Percentiles rank a stretch among this genome's conserved stretches.
Evolutionary conservation across 2,329 filamentous ascomycete species (phyloP).

Genomic region (Zymoseptoria ardabiliae): DNA sequence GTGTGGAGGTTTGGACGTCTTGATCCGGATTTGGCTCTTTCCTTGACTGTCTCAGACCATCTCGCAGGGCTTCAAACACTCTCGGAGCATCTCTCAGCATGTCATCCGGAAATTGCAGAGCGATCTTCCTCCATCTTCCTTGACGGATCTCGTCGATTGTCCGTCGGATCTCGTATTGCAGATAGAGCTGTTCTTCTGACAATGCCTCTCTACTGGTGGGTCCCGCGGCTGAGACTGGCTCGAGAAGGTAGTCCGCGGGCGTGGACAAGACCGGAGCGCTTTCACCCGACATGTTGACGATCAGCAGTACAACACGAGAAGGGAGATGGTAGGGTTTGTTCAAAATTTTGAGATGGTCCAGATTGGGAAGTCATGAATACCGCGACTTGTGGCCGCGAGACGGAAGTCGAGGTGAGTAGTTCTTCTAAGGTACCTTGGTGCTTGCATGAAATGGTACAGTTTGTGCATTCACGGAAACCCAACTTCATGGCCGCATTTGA

Average conservation of each 20-base stretch:
- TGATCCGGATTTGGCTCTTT: not conserved
- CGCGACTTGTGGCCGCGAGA: not conserved
- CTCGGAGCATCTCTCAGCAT: slow-evolving; percentile 83
- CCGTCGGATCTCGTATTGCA: slow-evolving; percentile 77
- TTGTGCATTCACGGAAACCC: too few relatives aligned
- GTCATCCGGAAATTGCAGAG: slow-evolving; percentile 89
- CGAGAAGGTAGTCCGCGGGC: slow-evolving; percentile 54
- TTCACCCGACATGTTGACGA: slow-evolving; percentile 8
- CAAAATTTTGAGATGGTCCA: not conserved
- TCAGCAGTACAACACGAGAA: not conserved
- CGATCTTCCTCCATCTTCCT: slow-evolving; percentile 67
- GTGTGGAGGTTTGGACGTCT: not conserved
- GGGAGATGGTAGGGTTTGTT: not conserved
- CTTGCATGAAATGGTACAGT: too few relatives aligned
- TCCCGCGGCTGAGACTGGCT: slow-evolving; percentile 39
- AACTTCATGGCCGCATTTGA: too few relatives aligned
- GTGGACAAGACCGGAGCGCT: slow-evolving; percentile 54
- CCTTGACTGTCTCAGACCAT: slow-evolving; percentile 35
- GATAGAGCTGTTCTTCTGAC: slow-evolving; percentile 61
- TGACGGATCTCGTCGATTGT: slow-evolving; percentile 69
- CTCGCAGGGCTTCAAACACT: slow-evolving; percentile 61
- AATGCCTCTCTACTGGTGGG: slow-evolving; percentile 27
- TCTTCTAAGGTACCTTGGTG: too few relatives aligned
- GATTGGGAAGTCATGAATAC: not conserved
- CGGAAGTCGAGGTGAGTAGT: not conserved